Percentiles rank a stretch among this genome's conserved stretches.
phyloP scores from a whole-genome alignment of 139 green algal species.

The Desmodesmus armatus region DNA sequence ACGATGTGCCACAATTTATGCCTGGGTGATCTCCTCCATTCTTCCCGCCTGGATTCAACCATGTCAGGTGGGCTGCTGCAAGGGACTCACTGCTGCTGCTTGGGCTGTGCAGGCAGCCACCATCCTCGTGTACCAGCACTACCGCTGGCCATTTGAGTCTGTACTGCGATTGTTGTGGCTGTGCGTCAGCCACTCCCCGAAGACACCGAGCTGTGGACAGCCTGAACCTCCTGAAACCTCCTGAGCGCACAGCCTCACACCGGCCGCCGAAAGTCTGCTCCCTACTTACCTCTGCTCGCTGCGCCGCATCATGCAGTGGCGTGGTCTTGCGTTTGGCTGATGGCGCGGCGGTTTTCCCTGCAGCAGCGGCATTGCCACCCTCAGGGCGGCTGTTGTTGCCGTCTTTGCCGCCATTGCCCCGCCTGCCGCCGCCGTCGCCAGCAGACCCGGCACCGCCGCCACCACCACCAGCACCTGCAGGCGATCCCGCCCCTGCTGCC shows the following conservation, averaged over 20 bases:
- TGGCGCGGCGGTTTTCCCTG: slow-evolving; percentile 12
- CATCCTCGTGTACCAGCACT: not conserved
- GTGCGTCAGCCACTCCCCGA: not conserved
- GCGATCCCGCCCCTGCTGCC: not conserved
- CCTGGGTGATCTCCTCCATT: too few species aligned
- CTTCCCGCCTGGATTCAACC: too few species aligned
- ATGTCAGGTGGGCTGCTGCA: too few species aligned
- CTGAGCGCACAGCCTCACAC: not conserved
- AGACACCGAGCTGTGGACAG: not conserved
- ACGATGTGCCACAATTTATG: too few species aligned
- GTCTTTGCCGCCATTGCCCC: not conserved
- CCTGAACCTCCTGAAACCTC: not conserved
- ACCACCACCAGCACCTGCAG: not conserved
- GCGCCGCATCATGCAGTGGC: slow-evolving; percentile 27
- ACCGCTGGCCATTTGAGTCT: too few species aligned
- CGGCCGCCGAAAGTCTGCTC: too few species aligned
- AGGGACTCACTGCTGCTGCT: too few species aligned
- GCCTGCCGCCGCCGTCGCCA: not conserved
- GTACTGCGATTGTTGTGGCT: too few species aligned
- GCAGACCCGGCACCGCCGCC: not conserved
- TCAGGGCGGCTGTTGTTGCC: not conserved
- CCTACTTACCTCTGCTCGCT: not conserved
- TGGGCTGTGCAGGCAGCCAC: too few species aligned
- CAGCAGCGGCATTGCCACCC: not conserved
- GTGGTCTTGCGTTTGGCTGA: slow-evolving; percentile 30